Percentiles rank a stretch among this genome's conserved stretches.
Conservation (phyloP, 768 basidiomycete species). For the Russula ochroleuca region DNA sequence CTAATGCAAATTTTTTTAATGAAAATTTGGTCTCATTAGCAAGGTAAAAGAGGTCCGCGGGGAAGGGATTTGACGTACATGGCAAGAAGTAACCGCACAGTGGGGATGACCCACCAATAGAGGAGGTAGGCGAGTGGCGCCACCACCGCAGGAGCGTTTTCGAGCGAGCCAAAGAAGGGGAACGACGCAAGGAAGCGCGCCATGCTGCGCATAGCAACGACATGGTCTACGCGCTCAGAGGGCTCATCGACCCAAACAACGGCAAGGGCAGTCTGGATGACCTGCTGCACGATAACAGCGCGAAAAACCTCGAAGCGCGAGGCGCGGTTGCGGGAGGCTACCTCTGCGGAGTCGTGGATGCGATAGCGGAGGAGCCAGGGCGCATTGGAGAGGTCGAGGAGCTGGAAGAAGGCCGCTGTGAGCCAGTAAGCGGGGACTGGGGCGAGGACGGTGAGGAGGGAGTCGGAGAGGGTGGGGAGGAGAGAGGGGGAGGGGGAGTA, state of each 20-base stretch:
- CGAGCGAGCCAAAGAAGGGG: conserved; percentile 34
- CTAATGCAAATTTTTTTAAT: conserved; percentile 43
- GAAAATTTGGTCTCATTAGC: background rate
- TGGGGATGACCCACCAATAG: conserved; percentile 94
- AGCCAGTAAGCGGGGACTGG: conserved; percentile 86
- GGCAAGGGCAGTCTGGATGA: conserved; percentile 76
- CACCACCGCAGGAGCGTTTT: conserved; percentile 36
- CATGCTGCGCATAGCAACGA: conserved; percentile 31
- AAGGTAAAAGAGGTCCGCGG: background rate
- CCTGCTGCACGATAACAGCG: conserved; percentile 84
- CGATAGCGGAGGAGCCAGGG: conserved; percentile 77
- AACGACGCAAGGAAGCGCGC: background rate
- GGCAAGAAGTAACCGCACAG: conserved; percentile 64
- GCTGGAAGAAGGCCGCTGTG: conserved; percentile 73
- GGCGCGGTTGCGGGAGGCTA: conserved; percentile 67
- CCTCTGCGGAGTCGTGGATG: conserved; percentile 84
- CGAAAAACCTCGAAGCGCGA: conserved; percentile 65
- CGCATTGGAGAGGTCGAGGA: conserved; percentile 73
- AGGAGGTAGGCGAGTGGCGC: conserved; percentile 49
- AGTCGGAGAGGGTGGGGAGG: conserved; percentile 62
- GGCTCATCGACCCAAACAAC: conserved; percentile 56
- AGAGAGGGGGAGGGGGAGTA: conserved; percentile 44
- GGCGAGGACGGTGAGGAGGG: conserved; percentile 60
- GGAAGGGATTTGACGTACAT: conserved; percentile 58
- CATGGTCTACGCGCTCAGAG: conserved; percentile 20